phyloP scores from a whole-genome alignment of 305 asterid species.

The Fraxinus velutina region DNA sequence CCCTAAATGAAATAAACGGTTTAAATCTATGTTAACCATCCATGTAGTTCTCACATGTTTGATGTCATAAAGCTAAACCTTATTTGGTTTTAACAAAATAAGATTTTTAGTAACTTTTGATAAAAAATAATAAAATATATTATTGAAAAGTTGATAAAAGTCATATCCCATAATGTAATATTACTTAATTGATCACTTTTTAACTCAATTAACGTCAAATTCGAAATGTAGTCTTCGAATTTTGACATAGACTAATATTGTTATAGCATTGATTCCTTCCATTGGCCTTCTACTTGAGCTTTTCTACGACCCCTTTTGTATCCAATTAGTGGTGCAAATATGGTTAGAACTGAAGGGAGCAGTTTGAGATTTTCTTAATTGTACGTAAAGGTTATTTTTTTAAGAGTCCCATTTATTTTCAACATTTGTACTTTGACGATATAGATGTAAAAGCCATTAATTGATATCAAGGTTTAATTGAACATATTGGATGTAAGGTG shows the following conservation, averaged over 20 bases:
- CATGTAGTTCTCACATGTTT: not conserved
- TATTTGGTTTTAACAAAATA: not conserved
- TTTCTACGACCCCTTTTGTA: not conserved
- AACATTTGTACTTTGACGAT: not conserved
- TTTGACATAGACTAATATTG: not conserved
- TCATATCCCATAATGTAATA: no score
- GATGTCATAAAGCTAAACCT: not conserved
- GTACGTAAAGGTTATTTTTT: not conserved
- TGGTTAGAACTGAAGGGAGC: not conserved
- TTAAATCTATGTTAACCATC: not conserved
- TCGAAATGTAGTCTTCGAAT: no score
- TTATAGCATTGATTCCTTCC: not conserved
- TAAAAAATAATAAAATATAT: no score
- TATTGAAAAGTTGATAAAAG: no score
- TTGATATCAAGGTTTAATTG: not conserved
- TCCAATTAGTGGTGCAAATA: not conserved
- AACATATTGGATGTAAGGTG: no score
- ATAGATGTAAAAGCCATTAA: no score
- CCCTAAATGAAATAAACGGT: no score
- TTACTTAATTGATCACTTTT: not conserved
- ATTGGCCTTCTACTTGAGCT: not conserved
- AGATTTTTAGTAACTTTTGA: not conserved
- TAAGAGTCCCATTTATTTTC: not conserved
- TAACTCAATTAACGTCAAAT: not conserved
- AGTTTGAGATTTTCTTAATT: not conserved